phyloP scores from a whole-genome alignment of 495 filamentous ascomycete species.

The Aspergillus campestris region DNA sequence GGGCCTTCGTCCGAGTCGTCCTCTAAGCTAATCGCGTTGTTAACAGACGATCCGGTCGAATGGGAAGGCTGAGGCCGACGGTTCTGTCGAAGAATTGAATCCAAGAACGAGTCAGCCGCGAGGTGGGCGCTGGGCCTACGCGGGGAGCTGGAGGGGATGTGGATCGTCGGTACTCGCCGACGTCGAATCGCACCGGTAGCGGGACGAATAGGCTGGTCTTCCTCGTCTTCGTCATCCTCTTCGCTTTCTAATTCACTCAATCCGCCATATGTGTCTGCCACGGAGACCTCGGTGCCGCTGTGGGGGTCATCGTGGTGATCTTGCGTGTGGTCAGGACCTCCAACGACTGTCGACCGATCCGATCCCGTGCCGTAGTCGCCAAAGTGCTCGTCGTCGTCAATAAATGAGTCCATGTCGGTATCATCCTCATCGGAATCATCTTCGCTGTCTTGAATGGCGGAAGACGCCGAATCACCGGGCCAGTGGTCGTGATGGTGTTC shows the following conservation, averaged over 20 bases:
- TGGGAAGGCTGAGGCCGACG: neutral
- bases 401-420: conserved; percentile 33
- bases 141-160: conserved; percentile 8
- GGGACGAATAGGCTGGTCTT: conserved; percentile 20
- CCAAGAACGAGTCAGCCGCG: no score
- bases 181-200: conserved; percentile 11
- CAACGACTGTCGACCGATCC: conserved; percentile 24
- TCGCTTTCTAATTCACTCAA: conserved; percentile 7
- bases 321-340: conserved; percentile 8
- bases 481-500: neutral
- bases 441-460: conserved; percentile 13
- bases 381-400: conserved; percentile 25
- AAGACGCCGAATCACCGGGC: neutral
- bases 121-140: no score
- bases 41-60: conserved; percentile 9
- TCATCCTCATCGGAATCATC: conserved; percentile 25
- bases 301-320: conserved; percentile 6
- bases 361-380: conserved; percentile 19
- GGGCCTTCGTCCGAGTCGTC: conserved; percentile 31
- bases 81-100: neutral
- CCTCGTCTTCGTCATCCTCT: conserved; percentile 15
- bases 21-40: conserved; percentile 18
- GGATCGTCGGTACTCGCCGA: conserved; percentile 5
- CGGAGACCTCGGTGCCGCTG: conserved; percentile 3
- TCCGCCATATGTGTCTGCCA: conserved; percentile 1